A percentile compares a stretch with the other conserved stretches of the same genome.
Conservation (phyloP, 177 flowering plant genomes). For the Vitis hybrid region DNA sequence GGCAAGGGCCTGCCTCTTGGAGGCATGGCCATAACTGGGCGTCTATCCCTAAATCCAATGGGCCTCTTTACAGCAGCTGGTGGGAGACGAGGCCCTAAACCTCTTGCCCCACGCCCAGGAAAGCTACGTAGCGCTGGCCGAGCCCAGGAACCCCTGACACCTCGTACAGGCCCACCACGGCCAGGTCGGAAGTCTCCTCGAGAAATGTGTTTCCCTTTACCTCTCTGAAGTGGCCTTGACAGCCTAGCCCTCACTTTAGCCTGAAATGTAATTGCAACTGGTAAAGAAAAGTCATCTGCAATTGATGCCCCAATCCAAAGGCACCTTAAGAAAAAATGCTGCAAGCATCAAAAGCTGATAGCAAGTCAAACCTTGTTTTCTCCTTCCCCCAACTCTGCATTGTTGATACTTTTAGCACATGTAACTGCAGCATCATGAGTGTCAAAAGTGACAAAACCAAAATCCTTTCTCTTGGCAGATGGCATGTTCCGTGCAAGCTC, state of each 20-base stretch:
- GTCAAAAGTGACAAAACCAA: slow-evolving; percentile 90
- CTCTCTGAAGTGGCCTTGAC: slow-evolving; percentile 86
- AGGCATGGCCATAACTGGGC: slow-evolving; percentile 54
- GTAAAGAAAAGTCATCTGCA: neutral
- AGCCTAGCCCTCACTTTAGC: slow-evolving; percentile 91
- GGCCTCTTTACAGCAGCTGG: slow-evolving; percentile 58
- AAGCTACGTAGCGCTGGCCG: slow-evolving; percentile 48
- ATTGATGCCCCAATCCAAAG: slow-evolving; percentile 2
- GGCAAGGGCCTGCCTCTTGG: slow-evolving; percentile 66
- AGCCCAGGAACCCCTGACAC: slow-evolving; percentile 59
- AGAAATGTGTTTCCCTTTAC: slow-evolving; percentile 58
- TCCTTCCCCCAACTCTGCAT: slow-evolving; percentile 90
- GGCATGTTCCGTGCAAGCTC: slow-evolving; percentile 99
- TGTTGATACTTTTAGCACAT: slow-evolving; percentile 89
- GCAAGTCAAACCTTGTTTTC: slow-evolving; percentile 61
- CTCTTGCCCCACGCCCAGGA: slow-evolving; percentile 48
- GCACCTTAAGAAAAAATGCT: neutral
- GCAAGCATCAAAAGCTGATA: neutral
- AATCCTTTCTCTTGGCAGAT: slow-evolving; percentile 92
- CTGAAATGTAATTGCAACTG: slow-evolving; percentile 32
- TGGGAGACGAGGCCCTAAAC: slow-evolving; percentile 41
- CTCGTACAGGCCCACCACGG: slow-evolving; percentile 39
- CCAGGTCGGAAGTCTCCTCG: slow-evolving; percentile 51
- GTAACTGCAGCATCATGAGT: slow-evolving; percentile 89
- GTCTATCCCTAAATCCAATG: slow-evolving; percentile 54